Conservation (phyloP, 805 yeast species). For the Schwanniomyces occidentalis region DNA sequence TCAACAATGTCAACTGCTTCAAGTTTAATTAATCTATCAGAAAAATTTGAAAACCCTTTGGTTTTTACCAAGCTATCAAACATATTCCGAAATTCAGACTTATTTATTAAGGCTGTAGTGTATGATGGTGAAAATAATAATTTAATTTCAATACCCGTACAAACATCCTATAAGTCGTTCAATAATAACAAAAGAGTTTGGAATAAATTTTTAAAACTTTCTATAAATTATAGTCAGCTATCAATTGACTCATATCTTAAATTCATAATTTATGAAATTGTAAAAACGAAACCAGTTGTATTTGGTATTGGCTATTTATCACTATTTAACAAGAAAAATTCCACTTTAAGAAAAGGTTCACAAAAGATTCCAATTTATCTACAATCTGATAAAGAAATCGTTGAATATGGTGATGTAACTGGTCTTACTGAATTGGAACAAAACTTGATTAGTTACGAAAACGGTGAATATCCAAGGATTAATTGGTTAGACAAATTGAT, state of each 20-base stretch:
- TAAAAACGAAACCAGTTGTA: conserved; percentile 48
- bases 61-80: conserved; percentile 34
- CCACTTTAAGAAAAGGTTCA: conserved; percentile 68
- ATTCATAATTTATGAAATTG: conserved; percentile 68
- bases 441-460: conserved; percentile 60
- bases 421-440: conserved; percentile 43
- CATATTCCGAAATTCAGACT: conserved; percentile 34
- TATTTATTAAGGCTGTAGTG: conserved; percentile 30
- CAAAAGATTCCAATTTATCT: conserved; percentile 47
- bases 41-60: conserved; percentile 34
- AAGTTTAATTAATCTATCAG: conserved; percentile 25
- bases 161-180: conserved; percentile 36
- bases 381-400: conserved; percentile 16
- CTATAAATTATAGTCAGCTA: conserved; percentile 71
- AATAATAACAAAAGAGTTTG: conserved; percentile 48
- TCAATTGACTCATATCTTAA: conserved; percentile 60
- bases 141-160: conserved; percentile 29
- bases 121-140: conserved; percentile 32
- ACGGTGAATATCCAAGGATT: conserved; percentile 59
- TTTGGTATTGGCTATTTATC: conserved; percentile 64
- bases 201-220: conserved; percentile 73
- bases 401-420: conserved; percentile 19
- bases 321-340: conserved; percentile 54
- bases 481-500: conserved; percentile 78
- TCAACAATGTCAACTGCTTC: conserved; percentile 11